Evolutionary conservation across 192 early-diverging fungal genomes (phyloP), one percentile per base, ranked within the genome.

Genomic region (Dispira simplex): DNA sequence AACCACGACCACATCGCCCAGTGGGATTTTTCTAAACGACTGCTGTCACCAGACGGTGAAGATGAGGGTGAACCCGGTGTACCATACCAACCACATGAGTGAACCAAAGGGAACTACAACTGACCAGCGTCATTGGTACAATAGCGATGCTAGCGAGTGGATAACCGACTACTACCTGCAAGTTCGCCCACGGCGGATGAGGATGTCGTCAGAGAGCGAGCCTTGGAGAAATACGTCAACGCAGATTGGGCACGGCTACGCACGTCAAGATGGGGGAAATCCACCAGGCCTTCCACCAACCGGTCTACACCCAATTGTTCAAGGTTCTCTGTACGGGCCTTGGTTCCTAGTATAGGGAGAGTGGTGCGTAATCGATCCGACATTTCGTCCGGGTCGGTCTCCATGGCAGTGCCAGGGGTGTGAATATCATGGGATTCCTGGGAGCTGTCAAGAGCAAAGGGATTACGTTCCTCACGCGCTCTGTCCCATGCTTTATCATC

Each of bases 181-280:
- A n/a, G n/a, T n/a, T n/a, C n/a, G n/a, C n/a, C 9, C 52, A 16
- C 52, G 54, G 12, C 25, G 25, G 52, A 26, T 20, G 54, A 56
- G 23, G 54, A n/a, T 23, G 54, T 25, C 54, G 28, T 8, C 18
- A 43, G 27, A 18, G 58, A 60, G 32, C 32, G 43, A 43, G 32
- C 58, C 26, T 27, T 27, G 58, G 58, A 44, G 43, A 60, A 60
- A 60, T 43, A 21, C 14, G 58, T 4, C 58, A 60, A 18, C 14
- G 58, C 58, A 1, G 58, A 28, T 16, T 27, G 25, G 58, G 58
- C 25, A 3, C 58, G 58, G 39, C 44, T 43, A 21, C 58, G 10
- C 14, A 60, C 58, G 1, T 60, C 28, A 12, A 60, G 13, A 13
- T 60, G 26, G 25, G 58, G 58, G 58, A 10, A 60, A 0, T 60